phyloP scores from a whole-genome alignment of 1,284 basidiomycete species.

The Coniophora puteana region DNA sequence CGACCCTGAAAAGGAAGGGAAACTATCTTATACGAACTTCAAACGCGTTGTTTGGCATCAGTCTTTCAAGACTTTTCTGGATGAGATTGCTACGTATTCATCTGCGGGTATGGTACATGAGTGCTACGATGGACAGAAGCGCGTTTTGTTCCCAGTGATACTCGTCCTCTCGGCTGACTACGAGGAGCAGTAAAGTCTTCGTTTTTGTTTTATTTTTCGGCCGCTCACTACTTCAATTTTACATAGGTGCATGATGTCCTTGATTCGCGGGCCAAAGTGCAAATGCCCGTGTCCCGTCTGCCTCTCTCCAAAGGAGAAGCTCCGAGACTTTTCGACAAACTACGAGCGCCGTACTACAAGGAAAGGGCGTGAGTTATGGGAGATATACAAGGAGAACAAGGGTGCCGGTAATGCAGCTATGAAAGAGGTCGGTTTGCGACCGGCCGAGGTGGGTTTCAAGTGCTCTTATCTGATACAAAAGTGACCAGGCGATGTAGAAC shows the following conservation, averaged over 20 bases:
- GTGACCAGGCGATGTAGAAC: no score
- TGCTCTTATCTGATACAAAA: no score
- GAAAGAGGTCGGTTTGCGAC: no score
- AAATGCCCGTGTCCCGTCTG: conserved; percentile 15
- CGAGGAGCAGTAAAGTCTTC: neutral
- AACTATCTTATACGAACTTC: conserved; percentile 24
- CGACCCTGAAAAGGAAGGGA: conserved; percentile 19
- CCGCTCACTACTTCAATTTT: no score
- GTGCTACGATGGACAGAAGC: neutral
- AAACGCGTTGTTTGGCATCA: conserved; percentile 28
- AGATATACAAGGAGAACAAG: no score
- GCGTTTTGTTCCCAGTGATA: neutral
- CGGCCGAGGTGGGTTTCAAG: no score
- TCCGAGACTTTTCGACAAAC: conserved; percentile 7
- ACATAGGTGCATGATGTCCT: conserved; percentile 7
- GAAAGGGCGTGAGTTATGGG: no score
- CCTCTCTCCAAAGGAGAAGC: conserved; percentile 5
- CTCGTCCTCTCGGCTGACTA: neutral
- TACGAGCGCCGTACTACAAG: no score
- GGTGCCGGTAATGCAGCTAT: no score
- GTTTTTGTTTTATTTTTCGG: neutral
- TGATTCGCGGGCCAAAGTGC: conserved; percentile 8
- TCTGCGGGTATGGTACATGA: no score
- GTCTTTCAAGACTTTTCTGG: conserved; percentile 9
- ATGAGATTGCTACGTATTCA: neutral